phyloP scores from a whole-genome alignment of 2,329 filamentous ascomycete genomes.

The Phyllosticta paracitricarpa region DNA sequence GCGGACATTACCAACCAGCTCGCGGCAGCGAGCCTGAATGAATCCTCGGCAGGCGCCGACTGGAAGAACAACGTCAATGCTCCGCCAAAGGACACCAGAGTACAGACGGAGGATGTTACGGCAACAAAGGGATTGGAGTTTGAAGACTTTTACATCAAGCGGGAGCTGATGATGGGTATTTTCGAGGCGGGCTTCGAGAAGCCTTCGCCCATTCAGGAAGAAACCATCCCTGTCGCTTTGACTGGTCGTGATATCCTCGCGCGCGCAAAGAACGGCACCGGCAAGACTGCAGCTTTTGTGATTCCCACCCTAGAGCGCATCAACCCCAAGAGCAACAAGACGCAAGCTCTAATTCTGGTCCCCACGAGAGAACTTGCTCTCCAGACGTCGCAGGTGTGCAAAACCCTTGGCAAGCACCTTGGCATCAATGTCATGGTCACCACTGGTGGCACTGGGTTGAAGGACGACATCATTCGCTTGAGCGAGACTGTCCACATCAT shows the following conservation, averaged over 20 bases:
- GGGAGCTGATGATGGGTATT: conserved; percentile 95
- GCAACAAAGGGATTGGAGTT: conserved; percentile 96
- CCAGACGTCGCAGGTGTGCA: conserved; percentile 98
- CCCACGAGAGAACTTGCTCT: conserved; percentile 94
- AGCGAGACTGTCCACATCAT: conserved; percentile 94
- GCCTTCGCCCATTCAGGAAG: conserved; percentile 98
- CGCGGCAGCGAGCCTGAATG: conserved; percentile 43
- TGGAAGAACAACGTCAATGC: conserved; percentile 68
- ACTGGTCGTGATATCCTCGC: conserved; percentile 93
- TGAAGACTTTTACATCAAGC: conserved; percentile 91
- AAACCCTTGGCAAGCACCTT: conserved; percentile 93
- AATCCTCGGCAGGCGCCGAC: conserved; percentile 45
- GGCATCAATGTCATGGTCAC: conserved; percentile 99
- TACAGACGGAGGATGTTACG: conserved; percentile 94
- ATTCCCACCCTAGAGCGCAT: conserved; percentile 92
- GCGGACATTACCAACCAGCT: conserved; percentile 47
- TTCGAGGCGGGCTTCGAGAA: conserved; percentile 99
- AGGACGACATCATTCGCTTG: conserved; percentile 92
- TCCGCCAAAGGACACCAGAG: conserved; percentile 63
- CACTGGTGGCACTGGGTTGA: conserved; percentile 86
- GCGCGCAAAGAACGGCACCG: conserved; percentile 95
- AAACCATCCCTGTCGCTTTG: conserved; percentile 92
- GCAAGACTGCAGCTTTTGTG: conserved; percentile 96
- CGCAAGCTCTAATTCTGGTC: conserved; percentile 91
- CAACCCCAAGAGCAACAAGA: conserved; percentile 93